Evolutionary conservation across 306 rosid species (phyloP).

Genomic region (Glycine latifolia): DNA sequence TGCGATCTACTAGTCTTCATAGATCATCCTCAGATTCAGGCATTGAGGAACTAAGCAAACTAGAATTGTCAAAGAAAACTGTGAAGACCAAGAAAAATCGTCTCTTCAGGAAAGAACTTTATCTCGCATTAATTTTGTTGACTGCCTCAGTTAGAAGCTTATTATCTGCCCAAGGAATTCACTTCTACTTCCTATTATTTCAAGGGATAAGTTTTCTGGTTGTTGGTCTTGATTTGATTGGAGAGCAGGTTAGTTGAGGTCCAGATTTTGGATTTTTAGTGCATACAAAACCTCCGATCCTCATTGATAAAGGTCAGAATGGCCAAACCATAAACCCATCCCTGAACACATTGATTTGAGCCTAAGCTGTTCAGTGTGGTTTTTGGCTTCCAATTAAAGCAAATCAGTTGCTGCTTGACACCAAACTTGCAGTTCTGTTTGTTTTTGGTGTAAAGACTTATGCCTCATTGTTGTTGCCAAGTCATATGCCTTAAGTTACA

Average conservation of each 20-base stretch:
- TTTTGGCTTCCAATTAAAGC: conserved; percentile 56
- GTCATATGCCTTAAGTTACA: conserved; percentile 38
- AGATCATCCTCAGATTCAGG: conserved; percentile 94
- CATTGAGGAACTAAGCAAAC: conserved; percentile 76
- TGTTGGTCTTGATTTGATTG: conserved; percentile 96
- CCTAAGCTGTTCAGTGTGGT: conserved; percentile 45
- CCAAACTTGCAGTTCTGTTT: conserved; percentile 44
- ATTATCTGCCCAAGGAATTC: conserved; percentile 97
- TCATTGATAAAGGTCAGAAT: conserved; percentile 46
- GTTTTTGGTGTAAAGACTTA: conserved; percentile 51
- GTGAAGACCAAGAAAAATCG: conserved; percentile 76
- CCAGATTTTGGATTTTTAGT: conserved; percentile 33
- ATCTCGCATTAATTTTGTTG: conserved; percentile 85
- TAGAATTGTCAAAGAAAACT: conserved; percentile 69
- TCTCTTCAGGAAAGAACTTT: conserved; percentile 90
- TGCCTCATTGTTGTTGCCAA: conserved; percentile 57
- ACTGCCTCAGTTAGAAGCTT: conserved; percentile 91
- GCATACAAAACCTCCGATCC: conserved; percentile 48
- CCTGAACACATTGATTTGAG: conserved; percentile 37
- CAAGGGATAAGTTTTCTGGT: conserved; percentile 95
- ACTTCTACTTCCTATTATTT: conserved; percentile 94
- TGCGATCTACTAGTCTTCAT: conserved; percentile 60
- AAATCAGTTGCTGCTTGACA: conserved; percentile 50
- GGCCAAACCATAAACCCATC: conserved; percentile 42
- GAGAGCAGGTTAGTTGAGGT: conserved; percentile 90